These are phyloP conservation scores for Pseudoscleropodium purum DNA, from an alignment of 225 moss, liverwort and hornwort species.

Conservation along the genomic window DNA sequence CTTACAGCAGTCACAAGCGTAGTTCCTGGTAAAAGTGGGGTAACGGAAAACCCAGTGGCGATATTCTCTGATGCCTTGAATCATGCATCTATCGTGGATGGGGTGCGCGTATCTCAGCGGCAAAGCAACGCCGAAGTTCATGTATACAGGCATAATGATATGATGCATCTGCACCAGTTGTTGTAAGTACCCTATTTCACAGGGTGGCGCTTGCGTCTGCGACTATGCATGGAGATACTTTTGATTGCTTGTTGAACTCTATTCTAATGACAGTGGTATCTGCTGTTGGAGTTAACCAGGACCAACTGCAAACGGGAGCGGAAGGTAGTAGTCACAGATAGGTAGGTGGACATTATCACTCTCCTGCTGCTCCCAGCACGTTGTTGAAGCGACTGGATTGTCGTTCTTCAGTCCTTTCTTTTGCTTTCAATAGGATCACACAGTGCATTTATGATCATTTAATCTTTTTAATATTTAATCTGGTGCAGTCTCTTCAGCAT, in stretches of 20 bases:
- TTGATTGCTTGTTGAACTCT: neutral
- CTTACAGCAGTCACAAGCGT: constrained; percentile 77
- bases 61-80: constrained; percentile 92
- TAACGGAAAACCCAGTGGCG: constrained; percentile 33
- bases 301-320: constrained; percentile 56
- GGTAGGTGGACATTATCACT: constrained; percentile 22
- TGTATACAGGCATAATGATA: constrained; percentile 79
- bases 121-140: constrained; percentile 62
- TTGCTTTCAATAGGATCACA: neutral
- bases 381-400: neutral
- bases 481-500: constrained; percentile 93
- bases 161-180: constrained; percentile 76
- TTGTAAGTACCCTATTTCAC: constrained; percentile 48
- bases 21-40: constrained; percentile 24
- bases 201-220: neutral
- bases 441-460: neutral
- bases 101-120: constrained; percentile 85
- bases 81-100: constrained; percentile 98
- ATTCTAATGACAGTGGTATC: neutral
- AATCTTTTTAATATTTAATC: neutral
- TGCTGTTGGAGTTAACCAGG: constrained; percentile 30
- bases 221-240: neutral
- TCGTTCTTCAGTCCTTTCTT: neutral
- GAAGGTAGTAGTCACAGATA: constrained; percentile 92
- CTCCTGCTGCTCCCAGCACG: neutral